phyloP scores from a whole-genome alignment of 345 rosid species.

The Camelina hispida region DNA sequence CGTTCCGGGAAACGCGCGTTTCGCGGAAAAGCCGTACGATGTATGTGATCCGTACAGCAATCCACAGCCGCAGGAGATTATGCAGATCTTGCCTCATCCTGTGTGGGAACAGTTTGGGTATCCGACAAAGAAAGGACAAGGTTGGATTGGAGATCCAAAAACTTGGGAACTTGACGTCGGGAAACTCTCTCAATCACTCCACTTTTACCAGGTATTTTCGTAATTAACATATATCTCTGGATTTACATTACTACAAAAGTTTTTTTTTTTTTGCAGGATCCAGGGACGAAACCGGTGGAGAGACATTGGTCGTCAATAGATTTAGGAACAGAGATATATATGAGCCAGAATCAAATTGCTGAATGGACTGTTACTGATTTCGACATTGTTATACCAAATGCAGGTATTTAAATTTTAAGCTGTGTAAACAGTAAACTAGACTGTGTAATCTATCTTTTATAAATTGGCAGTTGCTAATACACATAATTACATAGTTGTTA shows the following conservation, averaged over 20 bases:
- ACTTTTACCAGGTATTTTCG: slow-evolving; percentile 51
- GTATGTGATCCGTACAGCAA: slow-evolving; percentile 59
- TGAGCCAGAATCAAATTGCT: slow-evolving; percentile 51
- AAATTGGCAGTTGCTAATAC: neutral
- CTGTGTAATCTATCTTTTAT: neutral
- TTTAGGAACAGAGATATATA: slow-evolving; percentile 59
- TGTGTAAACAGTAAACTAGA: neutral
- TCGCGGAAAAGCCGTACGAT: slow-evolving; percentile 45
- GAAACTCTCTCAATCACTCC: slow-evolving; percentile 50
- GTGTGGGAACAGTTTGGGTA: slow-evolving; percentile 59
- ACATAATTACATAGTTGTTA: no score
- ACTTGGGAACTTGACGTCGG: slow-evolving; percentile 64
- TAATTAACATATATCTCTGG: neutral
- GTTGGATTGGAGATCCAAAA: slow-evolving; percentile 59
- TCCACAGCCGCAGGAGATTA: slow-evolving; percentile 61
- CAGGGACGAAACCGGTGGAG: slow-evolving; percentile 45
- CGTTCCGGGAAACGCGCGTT: slow-evolving; percentile 55
- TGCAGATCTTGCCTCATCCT: slow-evolving; percentile 58
- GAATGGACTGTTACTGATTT: slow-evolving; percentile 55
- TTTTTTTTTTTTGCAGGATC: slow-evolving; percentile 53
- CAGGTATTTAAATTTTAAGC: neutral
- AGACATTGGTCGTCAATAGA: slow-evolving; percentile 57
- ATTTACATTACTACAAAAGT: neutral
- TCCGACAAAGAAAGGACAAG: slow-evolving; percentile 53
- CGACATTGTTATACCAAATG: slow-evolving; percentile 46